Conservation (phyloP, 345 rosid genomes). For the Alliaria petiolata region DNA sequence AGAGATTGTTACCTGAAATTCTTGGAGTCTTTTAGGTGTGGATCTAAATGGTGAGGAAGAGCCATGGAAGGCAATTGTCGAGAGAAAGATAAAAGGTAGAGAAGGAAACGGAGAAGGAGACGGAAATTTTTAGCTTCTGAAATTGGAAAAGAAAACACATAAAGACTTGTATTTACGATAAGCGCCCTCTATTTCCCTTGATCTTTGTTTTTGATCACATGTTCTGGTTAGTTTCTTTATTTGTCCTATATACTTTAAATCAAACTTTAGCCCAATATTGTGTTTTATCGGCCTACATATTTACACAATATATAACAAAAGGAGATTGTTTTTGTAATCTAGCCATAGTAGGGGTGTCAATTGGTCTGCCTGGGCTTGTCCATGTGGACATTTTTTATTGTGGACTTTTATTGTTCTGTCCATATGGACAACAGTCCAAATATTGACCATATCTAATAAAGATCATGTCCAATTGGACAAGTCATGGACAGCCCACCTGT, state of each 20-base stretch:
- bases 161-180: constrained; percentile 15
- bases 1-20: constrained; percentile 43
- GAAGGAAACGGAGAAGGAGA: constrained; percentile 15
- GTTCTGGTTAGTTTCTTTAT: not conserved
- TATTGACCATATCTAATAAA: no score
- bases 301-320: no score
- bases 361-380: no score
- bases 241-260: not conserved
- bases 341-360: no score
- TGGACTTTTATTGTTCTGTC: no score
- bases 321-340: no score
- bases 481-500: no score
- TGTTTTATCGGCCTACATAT: no score
- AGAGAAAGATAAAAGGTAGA: constrained; percentile 17
- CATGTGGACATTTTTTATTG: no score
- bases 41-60: constrained; percentile 55
- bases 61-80: constrained; percentile 43
- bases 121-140: not conserved
- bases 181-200: not conserved
- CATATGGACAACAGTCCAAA: no score
- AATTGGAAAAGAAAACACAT: not conserved
- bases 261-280: no score
- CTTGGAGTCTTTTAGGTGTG: constrained; percentile 43
- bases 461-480: no score
- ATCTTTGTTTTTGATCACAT: not conserved